phyloP scores from a whole-genome alignment of 2,329 filamentous ascomycete species.

The Colletotrichum eleusines region DNA sequence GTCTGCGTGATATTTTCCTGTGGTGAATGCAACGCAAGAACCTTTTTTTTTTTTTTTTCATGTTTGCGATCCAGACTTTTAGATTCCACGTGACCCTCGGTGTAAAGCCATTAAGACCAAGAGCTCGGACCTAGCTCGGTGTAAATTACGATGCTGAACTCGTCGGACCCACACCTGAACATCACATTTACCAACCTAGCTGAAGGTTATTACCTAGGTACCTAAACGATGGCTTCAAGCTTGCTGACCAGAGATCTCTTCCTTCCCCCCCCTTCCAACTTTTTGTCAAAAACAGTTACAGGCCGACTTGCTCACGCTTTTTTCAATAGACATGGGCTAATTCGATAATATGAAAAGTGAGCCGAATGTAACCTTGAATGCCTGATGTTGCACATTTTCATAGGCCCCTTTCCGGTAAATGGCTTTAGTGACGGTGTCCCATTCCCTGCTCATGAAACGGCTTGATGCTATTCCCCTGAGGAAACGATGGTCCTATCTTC shows the following conservation, averaged over 20 bases:
- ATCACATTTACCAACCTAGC: no score
- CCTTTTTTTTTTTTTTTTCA: slow-evolving; percentile 15
- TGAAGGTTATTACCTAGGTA: no score
- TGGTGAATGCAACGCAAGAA: slow-evolving; percentile 22
- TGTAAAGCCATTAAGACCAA: neutral
- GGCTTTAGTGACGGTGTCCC: slow-evolving; percentile 18
- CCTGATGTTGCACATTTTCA: neutral
- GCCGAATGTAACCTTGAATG: no score
- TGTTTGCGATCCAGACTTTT: slow-evolving; percentile 16
- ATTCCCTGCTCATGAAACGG: slow-evolving; percentile 37
- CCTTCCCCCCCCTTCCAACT: no score
- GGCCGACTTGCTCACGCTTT: no score
- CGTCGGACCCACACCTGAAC: no score
- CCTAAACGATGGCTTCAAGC: neutral
- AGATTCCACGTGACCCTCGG: slow-evolving; percentile 3
- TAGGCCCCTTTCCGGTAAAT: neutral
- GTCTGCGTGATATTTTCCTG: slow-evolving; percentile 1
- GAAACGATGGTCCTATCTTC: slow-evolving; percentile 30
- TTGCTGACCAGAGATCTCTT: neutral
- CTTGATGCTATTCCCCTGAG: slow-evolving; percentile 37
- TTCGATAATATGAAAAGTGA: neutral
- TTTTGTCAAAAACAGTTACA: no score
- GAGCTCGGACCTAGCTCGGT: neutral
- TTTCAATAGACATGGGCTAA: neutral
- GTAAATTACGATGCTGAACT: no score